Percentiles rank a stretch among this genome's conserved stretches.
phyloP scores from a whole-genome alignment of 805 yeast genomes.

The Wickerhamiella occidentalis region DNA sequence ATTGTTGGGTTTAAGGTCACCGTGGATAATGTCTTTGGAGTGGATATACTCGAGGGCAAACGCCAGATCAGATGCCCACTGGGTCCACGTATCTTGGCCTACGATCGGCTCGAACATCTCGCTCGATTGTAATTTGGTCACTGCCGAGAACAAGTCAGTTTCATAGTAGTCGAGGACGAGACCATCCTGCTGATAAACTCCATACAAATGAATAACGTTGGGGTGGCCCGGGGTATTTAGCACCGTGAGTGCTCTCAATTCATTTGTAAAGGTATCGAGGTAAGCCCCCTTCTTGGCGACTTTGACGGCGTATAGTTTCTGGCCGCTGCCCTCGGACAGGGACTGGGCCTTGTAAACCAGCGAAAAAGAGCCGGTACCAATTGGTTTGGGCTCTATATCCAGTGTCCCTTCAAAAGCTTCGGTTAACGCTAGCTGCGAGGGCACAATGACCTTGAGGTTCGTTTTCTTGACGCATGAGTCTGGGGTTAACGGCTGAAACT shows the following conservation, averaged over 20 bases:
- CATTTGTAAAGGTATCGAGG: not conserved
- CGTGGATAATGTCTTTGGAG: conserved; percentile 30
- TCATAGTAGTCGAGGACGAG: conserved; percentile 19
- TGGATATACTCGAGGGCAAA: conserved; percentile 21
- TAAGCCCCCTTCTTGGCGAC: not conserved
- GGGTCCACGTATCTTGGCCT: conserved; percentile 20
- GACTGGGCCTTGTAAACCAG: not conserved
- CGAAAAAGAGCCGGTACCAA: conserved; percentile 9
- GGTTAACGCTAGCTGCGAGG: not conserved
- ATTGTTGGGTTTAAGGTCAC: conserved; percentile 40
- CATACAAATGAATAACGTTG: conserved; percentile 1
- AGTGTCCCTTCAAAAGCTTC: not conserved
- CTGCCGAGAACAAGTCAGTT: conserved; percentile 13
- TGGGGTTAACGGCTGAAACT: not conserved
- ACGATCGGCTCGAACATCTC: conserved; percentile 18
- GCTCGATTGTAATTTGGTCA: not conserved
- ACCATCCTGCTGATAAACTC: not conserved
- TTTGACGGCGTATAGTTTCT: conserved; percentile 5
- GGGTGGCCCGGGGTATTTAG: conserved; percentile 5
- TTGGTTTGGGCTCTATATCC: not conserved
- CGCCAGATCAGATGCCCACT: conserved; percentile 23
- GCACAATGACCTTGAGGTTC: not conserved
- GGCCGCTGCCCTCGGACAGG: not conserved
- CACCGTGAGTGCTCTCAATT: not conserved
- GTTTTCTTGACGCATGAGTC: not conserved